Base-by-base conservation (phyloP, 1,139 yeast genomes). In the Taphrina sp. region DNA sequence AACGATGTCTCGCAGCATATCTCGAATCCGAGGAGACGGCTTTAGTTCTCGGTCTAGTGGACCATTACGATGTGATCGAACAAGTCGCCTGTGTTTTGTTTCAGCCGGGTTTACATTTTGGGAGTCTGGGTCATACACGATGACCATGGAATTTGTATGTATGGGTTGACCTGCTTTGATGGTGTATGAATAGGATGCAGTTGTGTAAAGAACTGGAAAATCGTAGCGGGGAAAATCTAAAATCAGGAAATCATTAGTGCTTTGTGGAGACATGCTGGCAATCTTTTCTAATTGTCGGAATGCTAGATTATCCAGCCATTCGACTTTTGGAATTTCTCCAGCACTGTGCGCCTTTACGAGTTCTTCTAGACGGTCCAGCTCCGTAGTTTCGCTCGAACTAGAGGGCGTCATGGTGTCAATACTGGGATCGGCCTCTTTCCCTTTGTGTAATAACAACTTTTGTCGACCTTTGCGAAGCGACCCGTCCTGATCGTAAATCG, bases 11-110 rank as follows among this genome's bases (percentile, higher is more conserved):
- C 80, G 74, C 54, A 92, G 74, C 62, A 85, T 85, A 62, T 85
- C 92, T 62, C 96, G 75, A 37, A 84, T 75, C 64, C 83, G 85
- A 1, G 96, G 85, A 17, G 94, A 84, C 0, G 98, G 98, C 64
- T 90, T 89, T 54, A 87, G 74, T 59, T 89, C 96, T 63, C 81
- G 83, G 67, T 90, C 97, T 33, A 87, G 70, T 26, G 85, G 77
- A 1, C 89, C 79, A 57, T 83, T 80, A 63, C 86, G 83, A 65
- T 85, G 87, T 52, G 86, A 80, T 69, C 97, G 82, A 62, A 89
- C 95, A 51, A 92, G 70, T 60, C 84, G 81, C 62, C 95, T 81
- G 66, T 85, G 88, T 67, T 92, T 94, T 60, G 82, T 77, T 66
- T 92, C 98, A 17, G 92, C 83, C 0, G 96, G 96, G 64, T 89